These are phyloP conservation scores for Citrus reticulata DNA, from an alignment of 345 rosid species.

Conservation along the genomic window DNA sequence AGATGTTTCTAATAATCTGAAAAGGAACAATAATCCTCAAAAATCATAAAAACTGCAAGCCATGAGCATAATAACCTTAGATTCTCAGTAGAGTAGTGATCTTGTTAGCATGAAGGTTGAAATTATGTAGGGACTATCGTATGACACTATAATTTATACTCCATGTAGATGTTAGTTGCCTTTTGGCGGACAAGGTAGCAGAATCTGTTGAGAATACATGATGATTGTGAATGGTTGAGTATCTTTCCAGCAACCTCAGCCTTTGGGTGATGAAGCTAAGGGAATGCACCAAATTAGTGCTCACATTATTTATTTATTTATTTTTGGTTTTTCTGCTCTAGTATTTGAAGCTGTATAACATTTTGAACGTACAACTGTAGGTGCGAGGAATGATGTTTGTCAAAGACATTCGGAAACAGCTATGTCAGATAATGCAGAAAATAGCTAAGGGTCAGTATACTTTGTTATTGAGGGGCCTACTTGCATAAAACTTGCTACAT, in stretches of 20 bases:
- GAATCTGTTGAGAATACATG: not conserved
- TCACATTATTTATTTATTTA: not conserved
- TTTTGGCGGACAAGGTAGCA: not conserved
- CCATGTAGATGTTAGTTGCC: not conserved
- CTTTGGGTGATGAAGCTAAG: not conserved
- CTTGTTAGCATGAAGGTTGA: not conserved
- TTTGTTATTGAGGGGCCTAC: conserved; percentile 5
- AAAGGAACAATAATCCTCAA: not conserved
- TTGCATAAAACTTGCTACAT: not conserved
- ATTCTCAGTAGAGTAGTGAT: not conserved
- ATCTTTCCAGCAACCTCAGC: not conserved
- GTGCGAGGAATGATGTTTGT: conserved; percentile 92
- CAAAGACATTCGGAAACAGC: conserved; percentile 83
- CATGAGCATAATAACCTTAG: not conserved
- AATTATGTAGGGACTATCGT: not conserved
- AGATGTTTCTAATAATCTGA: not conserved
- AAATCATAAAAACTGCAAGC: not conserved
- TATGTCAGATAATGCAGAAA: conserved; percentile 89
- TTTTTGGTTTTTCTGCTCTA: not conserved
- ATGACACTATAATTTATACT: not conserved
- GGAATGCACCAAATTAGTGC: not conserved
- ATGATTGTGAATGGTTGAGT: not conserved
- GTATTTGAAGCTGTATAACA: conserved; percentile 1
- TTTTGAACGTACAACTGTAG: conserved; percentile 30
- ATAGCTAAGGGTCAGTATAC: conserved; percentile 64